A percentile compares a stretch with the other conserved stretches of the same genome.
Evolutionary conservation across 805 yeast genomes (phyloP).

Genomic region (Kodamaea hsintzibuensis): DNA sequence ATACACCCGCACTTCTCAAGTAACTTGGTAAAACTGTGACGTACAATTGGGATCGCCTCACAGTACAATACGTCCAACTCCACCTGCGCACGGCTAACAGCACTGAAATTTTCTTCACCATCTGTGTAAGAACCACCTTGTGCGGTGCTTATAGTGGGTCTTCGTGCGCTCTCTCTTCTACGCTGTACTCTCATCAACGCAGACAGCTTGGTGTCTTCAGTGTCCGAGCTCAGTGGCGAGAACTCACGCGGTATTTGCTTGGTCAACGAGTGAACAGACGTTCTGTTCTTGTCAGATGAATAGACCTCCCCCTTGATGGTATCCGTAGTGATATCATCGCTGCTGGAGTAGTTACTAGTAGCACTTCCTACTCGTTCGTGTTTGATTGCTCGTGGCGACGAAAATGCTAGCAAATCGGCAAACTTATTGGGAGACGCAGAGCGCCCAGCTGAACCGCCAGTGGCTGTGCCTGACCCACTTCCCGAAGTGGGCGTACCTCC

Average conservation of each 20-base stretch:
- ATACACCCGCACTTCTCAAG: constrained; percentile 74
- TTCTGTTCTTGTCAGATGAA: constrained; percentile 18
- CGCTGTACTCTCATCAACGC: constrained; percentile 54
- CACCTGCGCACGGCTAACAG: constrained; percentile 6
- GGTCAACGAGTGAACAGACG: constrained; percentile 28
- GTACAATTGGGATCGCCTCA: constrained; percentile 82
- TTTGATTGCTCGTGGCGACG: constrained; percentile 20
- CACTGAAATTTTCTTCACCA: background rate
- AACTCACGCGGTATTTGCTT: constrained; percentile 17
- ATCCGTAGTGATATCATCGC: constrained; percentile 26
- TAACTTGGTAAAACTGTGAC: constrained; percentile 64
- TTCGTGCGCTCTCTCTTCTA: constrained; percentile 52
- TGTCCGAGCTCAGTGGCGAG: constrained; percentile 65
- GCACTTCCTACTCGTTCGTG: constrained; percentile 36
- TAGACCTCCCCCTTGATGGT: constrained; percentile 13
- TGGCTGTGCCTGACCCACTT: background rate
- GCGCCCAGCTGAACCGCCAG: constrained; percentile 8
- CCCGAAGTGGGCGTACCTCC: background rate
- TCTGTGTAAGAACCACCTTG: constrained; percentile 11
- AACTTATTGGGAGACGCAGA: constrained; percentile 31
- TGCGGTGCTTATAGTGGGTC: constrained; percentile 10
- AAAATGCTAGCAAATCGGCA: constrained; percentile 12
- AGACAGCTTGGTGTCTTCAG: constrained; percentile 54
- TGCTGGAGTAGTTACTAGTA: constrained; percentile 30
- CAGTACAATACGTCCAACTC: constrained; percentile 74